phyloP scores from a whole-genome alignment of 805 yeast species.

The Candida easanensis region DNA sequence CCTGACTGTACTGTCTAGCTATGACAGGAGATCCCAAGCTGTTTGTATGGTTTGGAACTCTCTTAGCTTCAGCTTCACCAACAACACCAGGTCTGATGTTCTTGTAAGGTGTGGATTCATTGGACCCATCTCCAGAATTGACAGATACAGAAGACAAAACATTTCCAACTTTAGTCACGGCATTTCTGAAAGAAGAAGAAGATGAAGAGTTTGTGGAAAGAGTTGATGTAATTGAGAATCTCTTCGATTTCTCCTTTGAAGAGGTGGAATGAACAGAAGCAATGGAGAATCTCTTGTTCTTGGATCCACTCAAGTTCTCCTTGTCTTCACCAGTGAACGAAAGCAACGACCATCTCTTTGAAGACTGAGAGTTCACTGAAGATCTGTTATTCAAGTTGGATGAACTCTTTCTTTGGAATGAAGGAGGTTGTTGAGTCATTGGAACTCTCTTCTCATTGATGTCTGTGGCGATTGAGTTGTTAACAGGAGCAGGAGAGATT shows the following conservation, averaged over 20 bases:
- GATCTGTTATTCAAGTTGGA: constrained; percentile 25
- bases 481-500: constrained; percentile 11
- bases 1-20: constrained; percentile 10
- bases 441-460: constrained; percentile 26
- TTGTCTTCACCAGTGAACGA: constrained; percentile 25
- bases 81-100: constrained; percentile 24
- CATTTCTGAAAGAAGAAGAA: constrained; percentile 22
- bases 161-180: constrained; percentile 24
- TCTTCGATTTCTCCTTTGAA: constrained; percentile 16
- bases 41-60: neutral
- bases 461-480: constrained; percentile 10
- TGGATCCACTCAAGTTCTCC: constrained; percentile 13
- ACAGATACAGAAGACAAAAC: constrained; percentile 26
- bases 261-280: constrained; percentile 21
- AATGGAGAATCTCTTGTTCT: constrained; percentile 23
- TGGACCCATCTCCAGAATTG: constrained; percentile 19
- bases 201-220: constrained; percentile 19
- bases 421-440: constrained; percentile 15
- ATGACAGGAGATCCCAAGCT: constrained; percentile 7
- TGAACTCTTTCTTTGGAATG: constrained; percentile 23
- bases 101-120: constrained; percentile 23
- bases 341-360: constrained; percentile 30
- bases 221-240: constrained; percentile 22
- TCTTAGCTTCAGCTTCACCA: constrained; percentile 12
- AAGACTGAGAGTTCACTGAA: constrained; percentile 20